Evolutionary conservation across 2,329 filamentous ascomycete genomes (phyloP).

Genomic region (Arthroderma sp.): DNA sequence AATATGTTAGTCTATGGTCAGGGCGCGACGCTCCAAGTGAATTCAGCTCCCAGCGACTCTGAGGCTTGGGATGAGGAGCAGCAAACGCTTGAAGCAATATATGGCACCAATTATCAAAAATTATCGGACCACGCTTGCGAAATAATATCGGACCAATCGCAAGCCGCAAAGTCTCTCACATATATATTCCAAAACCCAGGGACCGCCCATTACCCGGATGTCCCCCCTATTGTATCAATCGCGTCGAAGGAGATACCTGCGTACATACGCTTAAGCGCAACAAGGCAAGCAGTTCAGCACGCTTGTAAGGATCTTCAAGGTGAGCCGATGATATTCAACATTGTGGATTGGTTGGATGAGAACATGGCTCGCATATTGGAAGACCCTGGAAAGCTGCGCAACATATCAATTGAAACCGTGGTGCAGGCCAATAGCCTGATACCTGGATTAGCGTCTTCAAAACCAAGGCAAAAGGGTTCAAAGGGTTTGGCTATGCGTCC

Average conservation of each 20-base stretch:
- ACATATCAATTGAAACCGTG: constrained; percentile 67
- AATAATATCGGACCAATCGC: constrained; percentile 47
- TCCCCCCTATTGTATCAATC: constrained; percentile 56
- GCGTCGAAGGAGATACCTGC: constrained; percentile 60
- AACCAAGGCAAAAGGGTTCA: constrained; percentile 30
- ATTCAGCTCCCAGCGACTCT: constrained; percentile 26
- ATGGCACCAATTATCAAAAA: constrained; percentile 56
- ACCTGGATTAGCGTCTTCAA: constrained; percentile 5
- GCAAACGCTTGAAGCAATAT: constrained; percentile 71
- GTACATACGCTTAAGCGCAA: constrained; percentile 82
- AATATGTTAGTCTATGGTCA: constrained; percentile 46
- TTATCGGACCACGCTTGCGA: constrained; percentile 53
- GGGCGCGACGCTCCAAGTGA: constrained; percentile 7
- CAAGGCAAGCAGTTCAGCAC: constrained; percentile 61
- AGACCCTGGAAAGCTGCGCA: constrained; percentile 67
- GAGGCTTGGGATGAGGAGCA: constrained; percentile 78
- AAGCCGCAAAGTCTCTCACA: constrained; percentile 32
- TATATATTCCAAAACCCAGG: constrained; percentile 59
- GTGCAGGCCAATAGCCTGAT: constrained; percentile 46
- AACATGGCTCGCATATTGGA: constrained; percentile 72
- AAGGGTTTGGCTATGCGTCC: constrained; percentile 52
- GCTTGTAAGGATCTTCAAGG: constrained; percentile 59
- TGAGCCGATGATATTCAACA: constrained; percentile 81
- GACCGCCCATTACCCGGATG: constrained; percentile 51
- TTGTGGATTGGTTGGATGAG: constrained; percentile 83